Evolutionary conservation across 129 eudicot species (phyloP).

Genomic region (Centrapalus pauciflorus): DNA sequence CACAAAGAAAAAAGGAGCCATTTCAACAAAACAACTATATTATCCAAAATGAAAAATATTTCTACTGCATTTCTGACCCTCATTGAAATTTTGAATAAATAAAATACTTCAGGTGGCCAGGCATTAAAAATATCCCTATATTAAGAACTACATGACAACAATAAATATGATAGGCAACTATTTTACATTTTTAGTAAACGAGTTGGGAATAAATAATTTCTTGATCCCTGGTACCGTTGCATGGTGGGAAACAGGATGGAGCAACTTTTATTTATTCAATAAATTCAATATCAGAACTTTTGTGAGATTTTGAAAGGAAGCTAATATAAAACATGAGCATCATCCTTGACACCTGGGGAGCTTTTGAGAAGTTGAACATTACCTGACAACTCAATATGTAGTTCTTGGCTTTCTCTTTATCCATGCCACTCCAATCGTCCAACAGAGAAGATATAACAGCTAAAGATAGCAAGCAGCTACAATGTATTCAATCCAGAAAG

Average conservation of each 20-base stretch:
- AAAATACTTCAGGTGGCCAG: background rate
- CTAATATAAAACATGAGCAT: background rate
- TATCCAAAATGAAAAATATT: background rate
- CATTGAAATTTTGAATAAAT: background rate
- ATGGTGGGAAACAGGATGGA: background rate
- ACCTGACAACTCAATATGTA: conserved; percentile 88
- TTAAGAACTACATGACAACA: background rate
- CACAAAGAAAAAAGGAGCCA: background rate
- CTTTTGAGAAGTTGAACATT: background rate
- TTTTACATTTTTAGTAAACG: no score
- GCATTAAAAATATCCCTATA: background rate
- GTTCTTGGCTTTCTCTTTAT: conserved; percentile 77
- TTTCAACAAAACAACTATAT: conserved; percentile 1
- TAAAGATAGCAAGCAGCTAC: conserved; percentile 32
- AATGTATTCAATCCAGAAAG: conserved; percentile 8
- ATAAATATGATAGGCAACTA: background rate
- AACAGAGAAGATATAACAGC: conserved; percentile 79
- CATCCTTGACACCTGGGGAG: background rate
- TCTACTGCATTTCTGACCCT: background rate
- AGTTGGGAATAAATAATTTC: background rate
- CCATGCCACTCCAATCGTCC: conserved; percentile 95
- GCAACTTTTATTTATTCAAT: background rate
- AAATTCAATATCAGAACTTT: no score
- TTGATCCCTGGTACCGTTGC: background rate
- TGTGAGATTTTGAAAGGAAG: background rate